These are phyloP conservation scores for Kingdonia uniflora DNA, from an alignment of 164 flowering plant species.

Conservation along the genomic window DNA sequence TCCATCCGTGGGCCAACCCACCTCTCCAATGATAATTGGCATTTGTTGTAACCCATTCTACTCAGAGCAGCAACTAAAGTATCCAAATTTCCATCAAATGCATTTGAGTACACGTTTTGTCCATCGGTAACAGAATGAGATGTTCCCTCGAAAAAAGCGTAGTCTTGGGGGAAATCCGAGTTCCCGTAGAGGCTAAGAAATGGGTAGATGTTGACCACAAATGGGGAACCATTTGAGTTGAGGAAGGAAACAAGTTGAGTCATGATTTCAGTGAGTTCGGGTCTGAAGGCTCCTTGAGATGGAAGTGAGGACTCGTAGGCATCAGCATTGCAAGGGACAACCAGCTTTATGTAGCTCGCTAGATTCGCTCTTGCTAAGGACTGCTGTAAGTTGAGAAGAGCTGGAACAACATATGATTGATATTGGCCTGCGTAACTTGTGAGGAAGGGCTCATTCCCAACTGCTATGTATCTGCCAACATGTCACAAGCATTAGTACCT, in stretches of 20 bases:
- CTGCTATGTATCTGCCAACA: conserved; percentile 74
- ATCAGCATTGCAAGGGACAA: conserved; percentile 95
- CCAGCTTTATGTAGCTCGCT: conserved; percentile 54
- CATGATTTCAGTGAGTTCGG: conserved; percentile 66
- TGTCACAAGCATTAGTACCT: neutral
- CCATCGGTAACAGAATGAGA: conserved; percentile 74
- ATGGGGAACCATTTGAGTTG: conserved; percentile 79
- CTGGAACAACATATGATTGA: conserved; percentile 62
- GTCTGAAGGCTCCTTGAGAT: conserved; percentile 81
- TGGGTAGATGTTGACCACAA: conserved; percentile 89
- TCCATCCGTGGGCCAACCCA: conserved; percentile 97
- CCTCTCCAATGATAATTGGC: conserved; percentile 79
- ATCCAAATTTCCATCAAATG: conserved; percentile 87
- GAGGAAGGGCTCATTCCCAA: conserved; percentile 94
- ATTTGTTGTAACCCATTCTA: conserved; percentile 72
- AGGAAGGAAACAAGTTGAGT: conserved; percentile 72
- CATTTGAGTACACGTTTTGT: conserved; percentile 59
- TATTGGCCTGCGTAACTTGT: conserved; percentile 69
- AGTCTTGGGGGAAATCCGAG: conserved; percentile 85
- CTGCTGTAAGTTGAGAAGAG: conserved; percentile 70
- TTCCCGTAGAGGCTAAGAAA: conserved; percentile 75
- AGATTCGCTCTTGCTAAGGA: conserved; percentile 71
- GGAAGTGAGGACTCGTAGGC: conserved; percentile 80
- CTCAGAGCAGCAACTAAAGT: conserved; percentile 76
- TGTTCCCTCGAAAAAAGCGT: conserved; percentile 82